Percentiles rank a stretch among this genome's conserved stretches.
Conservation (phyloP, 2,329 filamentous ascomycete genomes). For the Harringtonia lauricola region DNA sequence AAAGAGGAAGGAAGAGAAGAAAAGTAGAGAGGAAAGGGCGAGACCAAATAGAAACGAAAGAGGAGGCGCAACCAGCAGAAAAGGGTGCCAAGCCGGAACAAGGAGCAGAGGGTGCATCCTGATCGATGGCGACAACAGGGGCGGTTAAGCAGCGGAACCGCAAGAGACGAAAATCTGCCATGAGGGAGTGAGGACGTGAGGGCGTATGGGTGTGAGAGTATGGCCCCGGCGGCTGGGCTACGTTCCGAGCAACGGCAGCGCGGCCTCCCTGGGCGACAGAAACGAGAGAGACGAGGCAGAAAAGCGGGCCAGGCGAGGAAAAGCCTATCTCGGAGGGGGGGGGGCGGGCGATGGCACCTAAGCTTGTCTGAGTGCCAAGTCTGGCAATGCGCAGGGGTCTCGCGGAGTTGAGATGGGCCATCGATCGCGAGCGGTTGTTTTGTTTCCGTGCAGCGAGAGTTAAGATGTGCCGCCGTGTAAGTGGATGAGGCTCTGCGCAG, state of each 20-base stretch:
- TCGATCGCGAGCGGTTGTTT: too few relatives aligned
- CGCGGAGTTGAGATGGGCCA: background rate
- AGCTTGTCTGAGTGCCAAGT: too few relatives aligned
- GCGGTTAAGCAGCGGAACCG: background rate
- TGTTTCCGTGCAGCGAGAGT: background rate
- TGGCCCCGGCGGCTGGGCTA: background rate
- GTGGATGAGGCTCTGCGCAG: background rate
- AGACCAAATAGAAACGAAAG: background rate
- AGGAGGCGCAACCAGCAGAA: background rate
- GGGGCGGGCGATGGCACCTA: too few relatives aligned
- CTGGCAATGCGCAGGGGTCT: too few relatives aligned
- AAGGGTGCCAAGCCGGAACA: background rate
- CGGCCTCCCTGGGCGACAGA: too few relatives aligned
- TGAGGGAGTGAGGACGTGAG: background rate
- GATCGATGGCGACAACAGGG: background rate
- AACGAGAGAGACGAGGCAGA: background rate
- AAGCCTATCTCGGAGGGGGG: too few relatives aligned
- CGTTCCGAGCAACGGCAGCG: background rate
- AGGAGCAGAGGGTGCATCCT: background rate
- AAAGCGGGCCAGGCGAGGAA: background rate
- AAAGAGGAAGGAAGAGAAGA: conserved; percentile 3
- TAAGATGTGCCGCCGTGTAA: too few relatives aligned
- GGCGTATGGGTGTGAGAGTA: background rate
- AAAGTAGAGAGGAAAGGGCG: background rate
- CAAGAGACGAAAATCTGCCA: background rate